phyloP scores from a whole-genome alignment of 306 rosid genomes.

The Acmispon strigosus region DNA sequence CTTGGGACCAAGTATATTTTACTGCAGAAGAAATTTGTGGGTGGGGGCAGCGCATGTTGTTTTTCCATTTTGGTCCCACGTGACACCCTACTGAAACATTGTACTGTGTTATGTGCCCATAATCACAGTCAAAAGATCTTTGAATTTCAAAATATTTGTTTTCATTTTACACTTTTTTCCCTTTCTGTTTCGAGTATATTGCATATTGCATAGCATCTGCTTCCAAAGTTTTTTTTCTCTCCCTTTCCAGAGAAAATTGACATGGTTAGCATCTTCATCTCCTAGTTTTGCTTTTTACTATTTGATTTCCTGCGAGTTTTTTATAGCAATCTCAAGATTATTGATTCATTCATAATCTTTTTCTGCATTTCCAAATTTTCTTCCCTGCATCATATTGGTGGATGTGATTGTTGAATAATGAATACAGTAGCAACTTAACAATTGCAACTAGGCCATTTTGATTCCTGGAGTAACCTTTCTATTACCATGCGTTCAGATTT shows the following conservation, averaged over 20 bases:
- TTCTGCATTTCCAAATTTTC: background rate
- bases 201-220: background rate
- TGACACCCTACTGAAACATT: background rate
- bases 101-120: background rate
- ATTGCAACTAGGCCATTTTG: background rate
- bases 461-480: background rate
- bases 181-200: background rate
- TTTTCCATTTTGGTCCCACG: slow-evolving; percentile 3
- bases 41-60: background rate
- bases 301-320: background rate
- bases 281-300: background rate
- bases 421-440: no score
- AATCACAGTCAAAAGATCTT: background rate
- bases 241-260: background rate
- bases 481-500: background rate
- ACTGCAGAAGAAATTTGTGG: no score
- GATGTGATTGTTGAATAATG: background rate
- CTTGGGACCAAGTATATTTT: background rate
- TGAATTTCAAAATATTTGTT: slow-evolving; percentile 3
- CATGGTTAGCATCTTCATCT: slow-evolving; percentile 35
- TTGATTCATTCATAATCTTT: background rate
- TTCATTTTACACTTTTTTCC: background rate
- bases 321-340: slow-evolving; percentile 1
- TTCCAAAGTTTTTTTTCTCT: background rate
- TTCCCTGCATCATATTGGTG: background rate